Conservation (phyloP, 495 filamentous ascomycete species). For the Xylaria flabelliformis region DNA sequence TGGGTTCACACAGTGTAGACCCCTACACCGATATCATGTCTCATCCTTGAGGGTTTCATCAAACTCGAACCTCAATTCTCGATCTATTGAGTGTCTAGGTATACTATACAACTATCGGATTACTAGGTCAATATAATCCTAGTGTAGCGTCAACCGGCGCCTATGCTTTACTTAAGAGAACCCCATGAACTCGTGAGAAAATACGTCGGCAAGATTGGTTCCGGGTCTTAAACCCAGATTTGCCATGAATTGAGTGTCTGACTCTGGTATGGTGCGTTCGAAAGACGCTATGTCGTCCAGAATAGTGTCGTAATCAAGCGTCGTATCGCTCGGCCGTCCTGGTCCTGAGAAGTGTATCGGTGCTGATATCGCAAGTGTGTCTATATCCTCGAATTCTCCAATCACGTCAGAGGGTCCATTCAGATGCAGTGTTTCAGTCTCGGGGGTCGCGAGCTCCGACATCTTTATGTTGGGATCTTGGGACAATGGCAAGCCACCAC, state of each 20-base stretch:
- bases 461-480: constrained; percentile 23
- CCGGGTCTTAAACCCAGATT: constrained; percentile 64
- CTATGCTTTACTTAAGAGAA: constrained; percentile 4
- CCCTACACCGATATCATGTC: not conserved
- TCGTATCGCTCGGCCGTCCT: constrained; percentile 16
- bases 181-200: constrained; percentile 28
- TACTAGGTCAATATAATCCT: not conserved
- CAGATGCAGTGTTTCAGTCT: constrained; percentile 32
- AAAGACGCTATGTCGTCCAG: constrained; percentile 69
- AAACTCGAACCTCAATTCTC: not conserved
- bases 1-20: not conserved
- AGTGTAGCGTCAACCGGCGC: not conserved
- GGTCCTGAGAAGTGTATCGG: constrained; percentile 21
- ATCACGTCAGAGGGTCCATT: constrained; percentile 23
- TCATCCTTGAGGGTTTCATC: not conserved
- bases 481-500: constrained; percentile 34
- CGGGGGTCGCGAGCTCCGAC: constrained; percentile 21
- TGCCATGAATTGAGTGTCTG: constrained; percentile 51
- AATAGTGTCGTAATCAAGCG: constrained; percentile 62
- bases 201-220: constrained; percentile 41
- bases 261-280: constrained; percentile 61
- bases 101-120: not conserved
- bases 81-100: not conserved
- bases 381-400: constrained; percentile 28
- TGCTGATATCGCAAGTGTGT: constrained; percentile 32